Base-by-base conservation (phyloP, 2,329 filamentous ascomycete genomes). In the Fusarium sterilihyphosum region DNA sequence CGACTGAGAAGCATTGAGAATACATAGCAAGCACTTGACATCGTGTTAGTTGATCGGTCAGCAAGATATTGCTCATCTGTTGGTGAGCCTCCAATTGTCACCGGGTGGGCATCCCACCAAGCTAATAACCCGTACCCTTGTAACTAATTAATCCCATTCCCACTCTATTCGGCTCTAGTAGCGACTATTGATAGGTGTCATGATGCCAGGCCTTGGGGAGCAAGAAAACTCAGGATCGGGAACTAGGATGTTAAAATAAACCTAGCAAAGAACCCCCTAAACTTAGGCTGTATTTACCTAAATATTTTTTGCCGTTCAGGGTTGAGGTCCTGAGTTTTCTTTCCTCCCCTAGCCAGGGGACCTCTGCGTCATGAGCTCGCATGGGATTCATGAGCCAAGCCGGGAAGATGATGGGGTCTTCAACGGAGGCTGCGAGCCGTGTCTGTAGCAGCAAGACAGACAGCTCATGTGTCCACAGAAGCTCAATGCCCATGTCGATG, bases 71-170 rank as follows among this genome's bases (percentile, higher is more conserved):
- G 31, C 59, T 50, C 22, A 22, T 31, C 35, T 41, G 44, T 52
- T 62, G 35, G 56, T 40, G n/a, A 61, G 33, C 67, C 67, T 72
- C 71, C 38, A 65, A 59, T 52, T 29, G 49, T 41, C 40, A 66
- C 54, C 29, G 22, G 20, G 70, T 67, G 54, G 44, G 41, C 44
- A 49, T 52, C 20, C 37, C 18, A 26, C 38, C 44, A 60, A 67
- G 58, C 67, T 67, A 74, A 74, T 67, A 57, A 40, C 38, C 46
- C 33, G 40, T 24, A 69, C 43, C 71, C 71, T 67, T 72, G 71
- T 40, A 71, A 58, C 41, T 74, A 74, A 69, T 74, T 49, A 71
- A 61, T 54, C 43, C 35, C 40, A 59, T 58, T 60, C 31, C 57
- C 54, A 61, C 67, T 53, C 59, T 58, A 49, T 61, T 53, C 33